Conservation (phyloP, 163 green algal genomes). For the Chloroidium sp. region DNA sequence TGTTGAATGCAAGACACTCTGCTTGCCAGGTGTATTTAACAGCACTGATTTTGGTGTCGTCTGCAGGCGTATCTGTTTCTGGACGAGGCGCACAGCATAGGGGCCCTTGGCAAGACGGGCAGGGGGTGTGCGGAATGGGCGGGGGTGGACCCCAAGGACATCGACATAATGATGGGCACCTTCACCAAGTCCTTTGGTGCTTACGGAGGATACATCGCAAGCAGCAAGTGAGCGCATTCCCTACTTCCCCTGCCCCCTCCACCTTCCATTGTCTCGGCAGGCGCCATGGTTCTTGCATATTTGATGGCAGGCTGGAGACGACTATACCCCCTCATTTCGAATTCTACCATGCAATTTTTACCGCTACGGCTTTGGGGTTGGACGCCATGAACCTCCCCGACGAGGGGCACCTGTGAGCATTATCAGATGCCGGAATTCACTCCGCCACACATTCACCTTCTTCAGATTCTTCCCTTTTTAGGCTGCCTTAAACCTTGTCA, state of each 20-base stretch:
- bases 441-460: too few relatives aligned
- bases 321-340: too few relatives aligned
- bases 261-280: neutral
- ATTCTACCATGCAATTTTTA: too few relatives aligned
- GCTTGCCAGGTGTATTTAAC: too few relatives aligned
- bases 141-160: constrained; percentile 79
- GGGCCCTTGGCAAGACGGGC: constrained; percentile 69
- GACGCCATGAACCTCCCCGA: too few relatives aligned
- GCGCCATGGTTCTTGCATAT: neutral
- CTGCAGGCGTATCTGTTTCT: constrained; percentile 87
- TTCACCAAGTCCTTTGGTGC: constrained; percentile 97
- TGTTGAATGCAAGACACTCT: too few relatives aligned
- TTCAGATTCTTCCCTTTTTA: too few relatives aligned
- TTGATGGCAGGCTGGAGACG: too few relatives aligned
- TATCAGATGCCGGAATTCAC: too few relatives aligned
- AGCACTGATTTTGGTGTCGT: neutral
- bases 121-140: constrained; percentile 79
- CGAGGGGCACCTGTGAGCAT: too few relatives aligned
- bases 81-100: constrained; percentile 97
- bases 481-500: too few relatives aligned
- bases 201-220: constrained; percentile 86
- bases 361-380: too few relatives aligned
- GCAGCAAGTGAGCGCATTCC: constrained; percentile 8
- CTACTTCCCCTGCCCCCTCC: neutral
- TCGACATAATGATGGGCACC: constrained; percentile 99